Conservation (phyloP, 306 rosid genomes). For the Ormosia semicastrata region DNA sequence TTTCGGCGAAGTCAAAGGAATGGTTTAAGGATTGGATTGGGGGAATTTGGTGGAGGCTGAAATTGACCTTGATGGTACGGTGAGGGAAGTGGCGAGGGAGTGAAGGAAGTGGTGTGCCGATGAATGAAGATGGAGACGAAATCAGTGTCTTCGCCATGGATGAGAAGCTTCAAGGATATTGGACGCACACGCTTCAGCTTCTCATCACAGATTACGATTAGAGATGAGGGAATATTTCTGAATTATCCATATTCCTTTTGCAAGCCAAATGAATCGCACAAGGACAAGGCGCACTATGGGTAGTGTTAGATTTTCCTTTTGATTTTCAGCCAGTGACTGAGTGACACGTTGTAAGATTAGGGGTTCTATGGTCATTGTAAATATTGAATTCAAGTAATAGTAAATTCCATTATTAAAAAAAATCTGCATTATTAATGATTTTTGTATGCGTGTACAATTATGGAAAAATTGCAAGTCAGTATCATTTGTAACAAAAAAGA, state of each 20-base stretch:
- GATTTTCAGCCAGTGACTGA: slow-evolving; percentile 14
- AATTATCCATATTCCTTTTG: slow-evolving; percentile 41
- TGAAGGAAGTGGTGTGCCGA: slow-evolving; percentile 64
- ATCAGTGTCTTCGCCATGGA: slow-evolving; percentile 84
- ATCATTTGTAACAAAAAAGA: too few relatives aligned
- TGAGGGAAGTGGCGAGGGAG: slow-evolving; percentile 55
- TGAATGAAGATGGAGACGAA: slow-evolving; percentile 63
- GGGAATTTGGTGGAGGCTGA: slow-evolving; percentile 83
- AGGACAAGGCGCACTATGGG: slow-evolving; percentile 5
- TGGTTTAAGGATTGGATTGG: slow-evolving; percentile 52
- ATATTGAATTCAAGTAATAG: too few relatives aligned
- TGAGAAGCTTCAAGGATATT: slow-evolving; percentile 36
- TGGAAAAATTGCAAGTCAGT: too few relatives aligned
- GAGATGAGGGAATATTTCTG: slow-evolving; percentile 27
- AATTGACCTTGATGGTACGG: slow-evolving; percentile 60
- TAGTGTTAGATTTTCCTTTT: not conserved
- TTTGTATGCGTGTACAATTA: too few relatives aligned
- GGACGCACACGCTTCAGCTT: slow-evolving; percentile 40
- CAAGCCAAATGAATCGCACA: not conserved
- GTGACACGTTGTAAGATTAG: slow-evolving; percentile 29
- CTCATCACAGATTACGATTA: slow-evolving; percentile 42
- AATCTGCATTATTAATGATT: too few relatives aligned
- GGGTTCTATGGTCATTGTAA: not conserved
- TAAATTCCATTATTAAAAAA: too few relatives aligned
- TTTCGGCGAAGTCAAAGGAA: slow-evolving; percentile 44